Base-by-base conservation (phyloP, 768 basidiomycete genomes). In the Daedalea quercina region DNA sequence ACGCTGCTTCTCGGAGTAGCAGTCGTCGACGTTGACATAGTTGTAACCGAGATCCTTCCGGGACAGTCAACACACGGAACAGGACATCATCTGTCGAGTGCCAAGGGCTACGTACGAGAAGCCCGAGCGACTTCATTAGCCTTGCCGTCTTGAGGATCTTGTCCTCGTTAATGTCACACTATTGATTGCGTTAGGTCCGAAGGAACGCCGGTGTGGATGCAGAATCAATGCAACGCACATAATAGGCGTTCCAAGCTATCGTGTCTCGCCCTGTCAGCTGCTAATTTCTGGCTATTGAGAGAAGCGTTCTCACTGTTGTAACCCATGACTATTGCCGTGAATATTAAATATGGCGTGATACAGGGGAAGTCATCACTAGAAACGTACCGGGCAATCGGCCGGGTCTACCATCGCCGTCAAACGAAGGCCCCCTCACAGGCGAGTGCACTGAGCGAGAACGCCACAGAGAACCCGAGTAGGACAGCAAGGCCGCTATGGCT, bases 221-320 rank as follows among this genome's bases (percentile, higher is more conserved):
- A 22, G 11, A 4, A n/a, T n/a, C 28, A n/a, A 35, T 11, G 8
- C n/a, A 17, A 59, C 74, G 49, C 54, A 83, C 82, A 57, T 83
- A 76, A 62, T 80, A 84, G 7, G 81, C 84, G 62, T 85, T 85
- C 84, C 84, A 85, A 6, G 84, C 84, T 85, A 46, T 33, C 24
- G 2, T 22, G 58, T 19, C 55, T 50, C 46, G 61, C 33, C 23
- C 40, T 48, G 9, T 34, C 9, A 11, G 20, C 26, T 34, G 48
- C 52, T 28, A 55, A 17, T 31, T 31, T 31, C 28, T 31, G 28
- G 4, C 28, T 4, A 31, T 31, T 4, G 11, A 31, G 11, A 11
- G 28, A 31, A 31, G 28, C 6, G 6, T 20, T 58, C 79, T 62
- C 45, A 84, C 81, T 84, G 57, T 85, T 85, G 57, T 80, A 85